Conservation (phyloP, 805 yeast species). For the Wickerhamomyces bovis region DNA sequence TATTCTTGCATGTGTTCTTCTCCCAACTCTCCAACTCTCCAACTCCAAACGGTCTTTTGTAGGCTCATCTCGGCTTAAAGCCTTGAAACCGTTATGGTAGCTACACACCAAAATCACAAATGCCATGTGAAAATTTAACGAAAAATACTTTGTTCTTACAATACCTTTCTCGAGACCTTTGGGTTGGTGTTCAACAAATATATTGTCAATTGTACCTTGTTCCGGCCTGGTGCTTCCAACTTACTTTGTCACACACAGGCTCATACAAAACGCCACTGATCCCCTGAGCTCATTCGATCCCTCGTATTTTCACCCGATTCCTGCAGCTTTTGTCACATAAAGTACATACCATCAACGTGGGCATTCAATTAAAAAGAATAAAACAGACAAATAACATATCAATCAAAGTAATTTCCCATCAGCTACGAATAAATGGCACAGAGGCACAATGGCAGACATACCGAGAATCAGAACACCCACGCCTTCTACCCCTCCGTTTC, state of each 20-base stretch:
- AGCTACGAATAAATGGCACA: background rate
- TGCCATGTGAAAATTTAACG: background rate
- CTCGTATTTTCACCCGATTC: background rate
- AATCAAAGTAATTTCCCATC: background rate
- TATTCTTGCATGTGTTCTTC: no score
- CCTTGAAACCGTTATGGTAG: background rate
- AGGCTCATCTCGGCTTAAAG: background rate
- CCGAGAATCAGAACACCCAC: slow-evolving; percentile 4
- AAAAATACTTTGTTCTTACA: background rate
- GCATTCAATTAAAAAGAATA: background rate
- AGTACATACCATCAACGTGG: background rate
- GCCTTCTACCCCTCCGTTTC: slow-evolving; percentile 12
- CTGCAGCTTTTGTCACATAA: background rate
- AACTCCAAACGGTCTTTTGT: no score
- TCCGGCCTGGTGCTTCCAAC: no score
- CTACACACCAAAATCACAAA: background rate
- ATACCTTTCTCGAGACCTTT: background rate
- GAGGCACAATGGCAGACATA: slow-evolving; percentile 1
- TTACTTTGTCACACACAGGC: background rate
- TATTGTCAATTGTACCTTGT: background rate
- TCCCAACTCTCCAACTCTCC: no score
- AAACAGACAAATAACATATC: background rate
- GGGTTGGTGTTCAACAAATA: background rate
- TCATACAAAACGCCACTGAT: no score
- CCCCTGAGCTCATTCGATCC: no score